These are phyloP conservation scores for Glutinoglossum americanum DNA, from an alignment of 495 filamentous ascomycete genomes.

Conservation along the genomic window DNA sequence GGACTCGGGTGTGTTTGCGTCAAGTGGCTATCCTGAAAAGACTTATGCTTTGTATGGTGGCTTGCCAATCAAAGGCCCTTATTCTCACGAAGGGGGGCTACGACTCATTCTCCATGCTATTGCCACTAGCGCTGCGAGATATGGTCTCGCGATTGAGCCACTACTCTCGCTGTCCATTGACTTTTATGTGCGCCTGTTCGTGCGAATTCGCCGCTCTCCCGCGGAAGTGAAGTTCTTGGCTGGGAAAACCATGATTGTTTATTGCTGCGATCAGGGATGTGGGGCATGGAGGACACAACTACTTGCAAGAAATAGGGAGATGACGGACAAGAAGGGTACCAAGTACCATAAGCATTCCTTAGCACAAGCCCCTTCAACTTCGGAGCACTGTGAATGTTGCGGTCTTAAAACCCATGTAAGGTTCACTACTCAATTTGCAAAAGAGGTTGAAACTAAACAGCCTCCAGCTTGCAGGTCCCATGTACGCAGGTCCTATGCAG, in stretches of 20 bases:
- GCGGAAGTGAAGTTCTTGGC: slow-evolving; percentile 73
- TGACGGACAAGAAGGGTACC: slow-evolving; percentile 44
- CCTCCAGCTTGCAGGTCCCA: slow-evolving; percentile 48
- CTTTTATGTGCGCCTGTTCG: slow-evolving; percentile 82
- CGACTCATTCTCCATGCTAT: slow-evolving; percentile 65
- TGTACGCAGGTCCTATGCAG: slow-evolving; percentile 85
- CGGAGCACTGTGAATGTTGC: slow-evolving; percentile 54
- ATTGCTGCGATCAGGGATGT: slow-evolving; percentile 76
- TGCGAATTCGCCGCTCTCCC: slow-evolving; percentile 56
- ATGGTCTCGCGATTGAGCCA: slow-evolving; percentile 82
- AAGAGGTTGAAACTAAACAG: not conserved
- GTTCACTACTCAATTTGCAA: not conserved
- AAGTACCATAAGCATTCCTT: slow-evolving; percentile 54
- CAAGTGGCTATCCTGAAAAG: slow-evolving; percentile 82
- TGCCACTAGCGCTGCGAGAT: slow-evolving; percentile 55
- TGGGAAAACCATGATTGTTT: slow-evolving; percentile 80
- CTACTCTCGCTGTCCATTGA: slow-evolving; percentile 84
- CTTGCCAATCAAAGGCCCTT: slow-evolving; percentile 55
- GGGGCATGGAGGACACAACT: slow-evolving; percentile 68
- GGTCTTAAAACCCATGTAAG: slow-evolving; percentile 52
- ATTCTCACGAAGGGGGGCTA: slow-evolving; percentile 76
- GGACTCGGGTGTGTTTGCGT: slow-evolving; percentile 84
- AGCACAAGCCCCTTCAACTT: slow-evolving; percentile 40
- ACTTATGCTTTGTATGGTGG: slow-evolving; percentile 81
- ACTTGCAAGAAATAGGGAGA: slow-evolving; percentile 40